These are phyloP conservation scores for Phlyctochytrium planicorne DNA, from an alignment of 192 early-diverging fungal species.

Conservation along the genomic window DNA sequence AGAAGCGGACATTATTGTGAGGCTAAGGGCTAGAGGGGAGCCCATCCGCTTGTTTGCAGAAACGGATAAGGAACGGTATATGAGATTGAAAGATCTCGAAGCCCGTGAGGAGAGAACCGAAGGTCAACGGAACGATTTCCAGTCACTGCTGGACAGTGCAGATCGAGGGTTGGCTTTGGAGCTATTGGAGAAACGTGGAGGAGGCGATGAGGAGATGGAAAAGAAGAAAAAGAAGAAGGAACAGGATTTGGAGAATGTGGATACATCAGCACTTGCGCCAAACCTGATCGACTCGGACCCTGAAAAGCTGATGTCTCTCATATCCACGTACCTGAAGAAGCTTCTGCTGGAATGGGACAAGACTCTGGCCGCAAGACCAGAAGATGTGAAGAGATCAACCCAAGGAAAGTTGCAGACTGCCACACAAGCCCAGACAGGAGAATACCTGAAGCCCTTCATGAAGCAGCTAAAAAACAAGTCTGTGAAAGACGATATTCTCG, in stretches of 20 bases:
- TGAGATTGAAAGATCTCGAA: conserved; percentile 79
- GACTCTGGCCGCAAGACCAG: conserved; percentile 69
- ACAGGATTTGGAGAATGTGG: conserved; percentile 59
- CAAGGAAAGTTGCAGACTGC: conserved; percentile 81
- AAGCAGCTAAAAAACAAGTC: conserved; percentile 72
- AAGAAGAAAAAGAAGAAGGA: conserved; percentile 40
- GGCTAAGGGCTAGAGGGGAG: conserved; percentile 80
- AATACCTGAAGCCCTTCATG: conserved; percentile 92
- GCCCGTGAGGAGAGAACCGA: conserved; percentile 71
- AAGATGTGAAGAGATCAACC: conserved; percentile 76
- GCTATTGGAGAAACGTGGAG: conserved; percentile 53
- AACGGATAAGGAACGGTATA: conserved; percentile 71
- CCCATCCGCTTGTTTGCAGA: conserved; percentile 95
- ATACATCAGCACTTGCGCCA: conserved; percentile 70
- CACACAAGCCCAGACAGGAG: conserved; percentile 76
- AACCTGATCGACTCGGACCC: conserved; percentile 75
- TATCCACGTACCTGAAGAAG: conserved; percentile 85
- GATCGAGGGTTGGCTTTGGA: conserved; percentile 71
- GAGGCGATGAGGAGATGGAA: conserved; percentile 43
- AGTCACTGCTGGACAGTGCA: conserved; percentile 74
- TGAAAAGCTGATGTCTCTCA: conserved; percentile 68
- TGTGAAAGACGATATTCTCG: conserved; percentile 82
- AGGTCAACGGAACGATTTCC: conserved; percentile 94
- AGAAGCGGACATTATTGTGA: conserved; percentile 73
- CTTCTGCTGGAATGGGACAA: conserved; percentile 85